Conservation (phyloP, 2,329 filamentous ascomycete genomes). For the Trichophyton verrucosum region DNA sequence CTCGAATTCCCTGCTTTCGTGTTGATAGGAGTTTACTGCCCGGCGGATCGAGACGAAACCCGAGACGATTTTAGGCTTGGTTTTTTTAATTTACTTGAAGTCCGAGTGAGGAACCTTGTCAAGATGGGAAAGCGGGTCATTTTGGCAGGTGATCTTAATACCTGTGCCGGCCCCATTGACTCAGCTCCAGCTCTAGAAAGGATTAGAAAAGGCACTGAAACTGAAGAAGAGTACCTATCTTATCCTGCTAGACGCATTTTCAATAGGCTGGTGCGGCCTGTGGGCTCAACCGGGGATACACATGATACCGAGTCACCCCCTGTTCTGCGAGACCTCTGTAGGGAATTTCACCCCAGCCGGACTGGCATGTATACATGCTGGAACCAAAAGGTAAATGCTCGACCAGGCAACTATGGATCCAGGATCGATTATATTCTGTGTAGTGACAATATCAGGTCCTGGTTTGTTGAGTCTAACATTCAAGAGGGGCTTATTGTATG, state of each 20-base stretch:
- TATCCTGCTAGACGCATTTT: conserved; percentile 62
- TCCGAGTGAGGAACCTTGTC: conserved; percentile 70
- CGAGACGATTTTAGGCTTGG: conserved; percentile 69
- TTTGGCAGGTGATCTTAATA: conserved; percentile 79
- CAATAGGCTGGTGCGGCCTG: conserved; percentile 70
- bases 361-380: conserved; percentile 94
- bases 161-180: conserved; percentile 57
- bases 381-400: conserved; percentile 88
- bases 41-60: conserved; percentile 73
- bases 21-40: conserved; percentile 81
- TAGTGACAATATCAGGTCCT: conserved; percentile 61
- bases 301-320: conserved; percentile 59
- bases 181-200: conserved; percentile 60
- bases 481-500: conserved; percentile 71
- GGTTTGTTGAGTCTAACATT: conserved; percentile 72
- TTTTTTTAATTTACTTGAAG: conserved; percentile 70
- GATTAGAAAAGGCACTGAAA: conserved; percentile 57
- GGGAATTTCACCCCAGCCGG: conserved; percentile 66
- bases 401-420: conserved; percentile 86
- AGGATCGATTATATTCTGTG: conserved; percentile 91
- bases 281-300: conserved; percentile 52
- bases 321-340: conserved; percentile 71
- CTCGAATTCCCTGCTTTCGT: conserved; percentile 94
- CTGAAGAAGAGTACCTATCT: conserved; percentile 59
- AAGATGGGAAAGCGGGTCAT: conserved; percentile 73